Evolutionary conservation across 495 filamentous ascomycete genomes (phyloP).

Genomic region (Haplographium delicatum): DNA sequence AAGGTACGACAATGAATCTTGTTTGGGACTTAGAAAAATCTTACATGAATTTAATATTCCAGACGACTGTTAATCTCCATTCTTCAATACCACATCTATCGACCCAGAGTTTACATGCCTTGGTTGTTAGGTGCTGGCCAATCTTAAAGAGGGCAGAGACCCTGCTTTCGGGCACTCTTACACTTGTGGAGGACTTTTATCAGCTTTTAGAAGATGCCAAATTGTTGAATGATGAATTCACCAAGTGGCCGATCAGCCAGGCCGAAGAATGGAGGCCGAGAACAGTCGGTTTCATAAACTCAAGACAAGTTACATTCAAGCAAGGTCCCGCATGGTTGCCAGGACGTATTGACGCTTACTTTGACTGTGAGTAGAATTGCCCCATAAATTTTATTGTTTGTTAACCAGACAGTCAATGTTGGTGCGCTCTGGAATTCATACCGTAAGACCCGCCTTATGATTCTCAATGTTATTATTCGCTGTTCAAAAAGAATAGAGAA

Average conservation of each 20-base stretch:
- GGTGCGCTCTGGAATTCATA: not conserved
- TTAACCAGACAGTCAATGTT: constrained; percentile 1
- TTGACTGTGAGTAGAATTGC: not conserved
- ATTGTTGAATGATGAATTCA: not conserved
- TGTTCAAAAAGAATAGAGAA: not conserved
- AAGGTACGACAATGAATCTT: no score
- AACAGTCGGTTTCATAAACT: not conserved
- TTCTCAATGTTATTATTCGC: constrained; percentile 1
- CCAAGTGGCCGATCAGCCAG: not conserved
- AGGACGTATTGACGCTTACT: constrained; percentile 1
- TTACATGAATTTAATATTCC: constrained; percentile 1
- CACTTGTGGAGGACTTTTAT: not conserved
- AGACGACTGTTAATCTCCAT: no score
- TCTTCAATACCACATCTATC: no score
- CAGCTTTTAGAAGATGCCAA: not conserved
- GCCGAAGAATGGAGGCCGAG: constrained; percentile 5
- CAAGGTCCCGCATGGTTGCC: not conserved
- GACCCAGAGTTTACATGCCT: no score
- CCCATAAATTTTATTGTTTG: not conserved
- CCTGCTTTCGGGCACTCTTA: no score
- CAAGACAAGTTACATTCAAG: not conserved
- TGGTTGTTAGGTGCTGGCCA: no score
- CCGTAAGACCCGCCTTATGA: constrained; percentile 1
- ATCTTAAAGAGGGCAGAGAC: no score
- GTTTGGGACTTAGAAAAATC: not conserved